Base-by-base conservation (phyloP, 2,329 filamentous ascomycete genomes). In the Penicillium hordei region DNA sequence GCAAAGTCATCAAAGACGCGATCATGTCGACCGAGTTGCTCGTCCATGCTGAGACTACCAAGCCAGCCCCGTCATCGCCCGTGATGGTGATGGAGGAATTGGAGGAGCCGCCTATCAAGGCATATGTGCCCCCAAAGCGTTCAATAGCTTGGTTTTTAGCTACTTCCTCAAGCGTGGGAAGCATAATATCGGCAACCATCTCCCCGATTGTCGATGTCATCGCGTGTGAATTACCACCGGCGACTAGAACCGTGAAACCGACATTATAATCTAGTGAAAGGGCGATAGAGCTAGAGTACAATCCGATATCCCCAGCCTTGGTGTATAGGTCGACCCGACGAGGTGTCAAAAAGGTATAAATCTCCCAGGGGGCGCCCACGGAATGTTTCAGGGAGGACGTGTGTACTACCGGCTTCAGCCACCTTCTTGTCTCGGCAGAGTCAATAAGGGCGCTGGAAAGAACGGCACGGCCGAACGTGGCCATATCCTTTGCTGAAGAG, bases 351-450 rank as follows among this genome's bases (percentile, higher is more conserved):
- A 65, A 61, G 10, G 61, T 62, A 19, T 60, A 49, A 40, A 80
- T 73, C 15, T 79, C 79, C 79, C 79, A 81, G 1, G 79, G 79
- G 29, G 74, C 73, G 7, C 78, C 76, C 1, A 80, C 68, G 1
- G 73, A 71, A 12, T 75, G 72, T 39, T 65, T 58, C 0, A 76
- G 62, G 33, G 77, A 75, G 5, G 77, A 71, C 0, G 74, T 76
- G 25, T 76, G 68, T 3, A 71, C 64, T 0, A 64, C 61, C 0
- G 79, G 79, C 50, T 78, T 78, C 21, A 82, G 67, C 79, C 79
- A 81, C 34, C 76, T 70, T n/a, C 75, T 71, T 0, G 79, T 80
- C 15, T 70, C 61, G 2, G 67, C 60, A 0, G 70, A 62, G 0
- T 72, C 58, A 0, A 81, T 63, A 1, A 80, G 65, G 0, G 70